Evolutionary conservation across 2,329 filamentous ascomycete species (phyloP), one percentile per base, ranked within the genome.

Genomic region (Purpureocillium takamizusanense): DNA sequence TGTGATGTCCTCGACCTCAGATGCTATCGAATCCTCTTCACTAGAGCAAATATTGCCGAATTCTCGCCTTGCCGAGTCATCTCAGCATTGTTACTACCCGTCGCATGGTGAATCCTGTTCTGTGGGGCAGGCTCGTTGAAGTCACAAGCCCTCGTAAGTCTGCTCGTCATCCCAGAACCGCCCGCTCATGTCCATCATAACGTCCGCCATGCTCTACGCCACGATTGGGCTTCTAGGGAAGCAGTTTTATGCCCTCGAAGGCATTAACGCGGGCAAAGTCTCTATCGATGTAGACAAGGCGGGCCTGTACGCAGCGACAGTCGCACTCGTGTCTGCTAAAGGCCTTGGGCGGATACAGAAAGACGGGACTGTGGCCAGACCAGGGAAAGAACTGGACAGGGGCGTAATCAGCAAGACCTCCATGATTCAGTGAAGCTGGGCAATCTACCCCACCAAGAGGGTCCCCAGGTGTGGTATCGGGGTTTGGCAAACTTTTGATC

Each of bases 401-500:
- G 18, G 30, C 18, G 30, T 37, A 3, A 13, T 37, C 3, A 31
- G n/a, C 23, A 30, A 34, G 33, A 29, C 28, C 30, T 9, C 48
- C 60, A 0, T 48, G 69, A 35, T 57, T 25, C 62, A 61, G 32
- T 60, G 68, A 14, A 50, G 59, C 4, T 67, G 64, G 7, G 64
- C 59, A 2, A 59, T 70, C 33, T 74, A 73, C 43, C 65, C 62
- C 7, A 74, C 70, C 1, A 62, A 25, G n/a, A 57, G n/a, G 53
- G 66, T 27, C 51, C 58, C 0, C 55, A 58, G 1, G 59, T 63
- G 1, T 72, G 66, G 64, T 75, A 70, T 47, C 67, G 67, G 10
- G 55, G 75, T 1, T 68, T 74, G 38, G 70, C 70, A 5, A 71
- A 65, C 1, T 55, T 74, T 33, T 51, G 21, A 69, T 28, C 62